Conservation (phyloP, 306 rosid genomes). For the Vigna hirtella region DNA sequence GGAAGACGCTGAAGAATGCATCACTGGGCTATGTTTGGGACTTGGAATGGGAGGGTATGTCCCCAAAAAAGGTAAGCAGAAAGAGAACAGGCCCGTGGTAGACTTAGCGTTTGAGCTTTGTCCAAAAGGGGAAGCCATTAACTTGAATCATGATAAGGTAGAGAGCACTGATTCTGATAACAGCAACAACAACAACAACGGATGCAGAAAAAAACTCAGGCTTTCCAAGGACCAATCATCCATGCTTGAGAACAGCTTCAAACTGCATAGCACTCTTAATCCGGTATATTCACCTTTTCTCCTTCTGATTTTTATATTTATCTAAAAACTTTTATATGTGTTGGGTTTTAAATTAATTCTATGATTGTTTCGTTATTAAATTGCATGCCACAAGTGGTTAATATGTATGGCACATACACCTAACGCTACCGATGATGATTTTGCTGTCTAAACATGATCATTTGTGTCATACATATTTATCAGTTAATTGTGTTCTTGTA, state of each 20-base stretch:
- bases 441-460: neutral
- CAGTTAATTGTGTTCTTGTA: neutral
- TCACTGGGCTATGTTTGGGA: slow-evolving; percentile 63
- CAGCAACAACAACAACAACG: slow-evolving; percentile 16
- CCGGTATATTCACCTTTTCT: slow-evolving; percentile 48
- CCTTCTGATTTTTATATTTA: neutral
- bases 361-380: neutral
- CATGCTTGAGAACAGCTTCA: slow-evolving; percentile 77
- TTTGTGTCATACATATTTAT: neutral
- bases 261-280: slow-evolving; percentile 66
- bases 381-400: neutral
- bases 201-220: slow-evolving; percentile 68
- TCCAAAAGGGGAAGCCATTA: slow-evolving; percentile 48
- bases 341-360: too few species aligned
- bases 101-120: slow-evolving; percentile 53
- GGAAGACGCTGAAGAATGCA: slow-evolving; percentile 61
- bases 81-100: slow-evolving; percentile 38
- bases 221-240: slow-evolving; percentile 75
- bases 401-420: neutral
- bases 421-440: neutral
- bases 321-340: neutral
- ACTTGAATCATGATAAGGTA: slow-evolving; percentile 19
- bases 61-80: slow-evolving; percentile 40
- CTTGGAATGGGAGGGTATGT: slow-evolving; percentile 60
- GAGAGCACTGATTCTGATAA: slow-evolving; percentile 42